Conservation (phyloP, 768 basidiomycete genomes). For the Mycena epipterygia region DNA sequence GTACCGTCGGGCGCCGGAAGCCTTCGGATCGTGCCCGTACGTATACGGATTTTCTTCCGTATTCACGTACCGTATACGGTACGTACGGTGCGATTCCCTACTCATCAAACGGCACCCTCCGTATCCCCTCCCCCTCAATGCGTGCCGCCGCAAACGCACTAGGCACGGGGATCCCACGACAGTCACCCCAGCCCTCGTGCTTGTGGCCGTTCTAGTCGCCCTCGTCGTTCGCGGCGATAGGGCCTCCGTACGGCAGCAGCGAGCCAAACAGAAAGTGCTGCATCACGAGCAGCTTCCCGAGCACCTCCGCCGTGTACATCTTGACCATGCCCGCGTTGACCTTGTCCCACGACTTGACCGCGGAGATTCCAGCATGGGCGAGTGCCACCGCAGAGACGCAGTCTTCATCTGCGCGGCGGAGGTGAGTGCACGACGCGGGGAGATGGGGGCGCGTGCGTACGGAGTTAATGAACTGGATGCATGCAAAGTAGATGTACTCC, state of each 20-base stretch:
- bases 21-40: neutral
- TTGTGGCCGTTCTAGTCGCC: slow-evolving; percentile 62
- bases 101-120: slow-evolving; percentile 36
- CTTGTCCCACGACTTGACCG: slow-evolving; percentile 96
- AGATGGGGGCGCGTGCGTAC: slow-evolving; percentile 55
- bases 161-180: slow-evolving; percentile 92
- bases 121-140: slow-evolving; percentile 32
- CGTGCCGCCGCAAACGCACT: slow-evolving; percentile 82
- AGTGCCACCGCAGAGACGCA: slow-evolving; percentile 96
- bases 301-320: slow-evolving; percentile 97
- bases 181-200: slow-evolving; percentile 86
- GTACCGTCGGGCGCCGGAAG: neutral
- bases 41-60: neutral
- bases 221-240: slow-evolving; percentile 50
- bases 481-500: slow-evolving; percentile 97
- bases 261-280: slow-evolving; percentile 97
- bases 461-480: slow-evolving; percentile 96
- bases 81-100: neutral
- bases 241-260: slow-evolving; percentile 78
- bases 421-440: neutral
- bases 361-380: slow-evolving; percentile 99
- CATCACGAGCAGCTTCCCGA: slow-evolving; percentile 94
- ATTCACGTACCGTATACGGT: no score
- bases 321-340: slow-evolving; percentile 97
- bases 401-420: slow-evolving; percentile 82